Percentiles rank a stretch among this genome's conserved stretches.
Conservation (phyloP, 1,284 basidiomycete species). For the Trametes sp. region DNA sequence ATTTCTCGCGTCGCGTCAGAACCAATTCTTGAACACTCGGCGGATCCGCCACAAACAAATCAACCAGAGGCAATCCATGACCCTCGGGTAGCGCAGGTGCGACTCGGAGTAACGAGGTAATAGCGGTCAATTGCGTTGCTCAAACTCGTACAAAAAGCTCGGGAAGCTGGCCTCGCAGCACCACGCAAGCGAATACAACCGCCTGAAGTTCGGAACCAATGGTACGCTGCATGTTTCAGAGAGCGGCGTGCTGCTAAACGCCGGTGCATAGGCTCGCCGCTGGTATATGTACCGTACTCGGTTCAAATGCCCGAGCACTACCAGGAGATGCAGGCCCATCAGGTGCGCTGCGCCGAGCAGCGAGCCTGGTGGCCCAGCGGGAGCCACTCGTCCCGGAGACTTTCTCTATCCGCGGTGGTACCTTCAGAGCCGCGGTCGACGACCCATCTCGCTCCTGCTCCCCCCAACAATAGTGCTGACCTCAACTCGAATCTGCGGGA, state of each 20-base stretch:
- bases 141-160: conserved; percentile 55
- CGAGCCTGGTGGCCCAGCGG: conserved; percentile 64
- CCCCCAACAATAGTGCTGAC: not conserved
- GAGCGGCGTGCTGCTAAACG: not conserved
- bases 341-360: conserved; percentile 54
- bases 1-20: conserved; percentile 28
- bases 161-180: conserved; percentile 78
- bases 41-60: not conserved
- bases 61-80: conserved; percentile 15
- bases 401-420: too few species aligned
- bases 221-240: conserved; percentile 48
- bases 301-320: conserved; percentile 73
- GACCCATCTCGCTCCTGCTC: not conserved
- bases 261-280: conserved; percentile 55
- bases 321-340: conserved; percentile 64
- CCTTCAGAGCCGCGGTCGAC: too few species aligned
- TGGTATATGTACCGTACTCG: conserved; percentile 75
- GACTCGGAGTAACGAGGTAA: not conserved
- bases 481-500: conserved; percentile 47
- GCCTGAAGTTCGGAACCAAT: conserved; percentile 74
- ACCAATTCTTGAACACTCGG: conserved; percentile 2
- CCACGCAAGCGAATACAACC: conserved; percentile 81
- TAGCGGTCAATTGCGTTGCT: not conserved
- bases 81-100: conserved; percentile 25
- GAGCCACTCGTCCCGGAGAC: not conserved